These are phyloP conservation scores for Tarenaya hassleriana DNA, from an alignment of 345 rosid species.

Conservation along the genomic window DNA sequence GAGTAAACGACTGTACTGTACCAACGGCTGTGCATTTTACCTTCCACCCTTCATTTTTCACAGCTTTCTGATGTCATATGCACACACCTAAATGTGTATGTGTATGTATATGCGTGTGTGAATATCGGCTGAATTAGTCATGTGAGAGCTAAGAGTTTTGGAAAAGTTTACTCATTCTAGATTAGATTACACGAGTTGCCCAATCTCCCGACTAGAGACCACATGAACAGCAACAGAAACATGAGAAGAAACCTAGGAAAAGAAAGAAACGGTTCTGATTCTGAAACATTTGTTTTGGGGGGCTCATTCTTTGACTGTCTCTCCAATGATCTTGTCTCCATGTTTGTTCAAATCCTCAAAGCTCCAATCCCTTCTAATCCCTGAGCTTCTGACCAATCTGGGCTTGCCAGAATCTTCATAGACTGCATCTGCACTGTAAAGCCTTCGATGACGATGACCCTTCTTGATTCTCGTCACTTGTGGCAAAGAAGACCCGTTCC, in stretches of 20 bases:
- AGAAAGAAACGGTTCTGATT: no score
- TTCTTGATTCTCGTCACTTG: slow-evolving; percentile 30
- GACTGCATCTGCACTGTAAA: slow-evolving; percentile 28
- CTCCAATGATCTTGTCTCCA: slow-evolving; percentile 23
- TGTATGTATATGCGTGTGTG: no score
- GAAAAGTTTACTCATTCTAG: no score
- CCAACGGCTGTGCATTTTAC: slow-evolving; percentile 8
- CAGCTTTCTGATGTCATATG: no score
- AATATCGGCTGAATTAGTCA: no score
- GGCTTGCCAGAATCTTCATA: slow-evolving; percentile 35
- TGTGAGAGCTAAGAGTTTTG: no score
- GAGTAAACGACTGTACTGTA: no score
- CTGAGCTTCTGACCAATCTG: slow-evolving; percentile 67
- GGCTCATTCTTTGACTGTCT: slow-evolving; percentile 27
- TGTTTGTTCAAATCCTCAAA: slow-evolving; percentile 61
- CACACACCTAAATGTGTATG: no score
- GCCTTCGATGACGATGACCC: slow-evolving; percentile 40
- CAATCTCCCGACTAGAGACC: no score
- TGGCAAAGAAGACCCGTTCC: slow-evolving; percentile 20
- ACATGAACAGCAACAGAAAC: no score
- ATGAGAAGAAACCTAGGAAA: slow-evolving; percentile 15
- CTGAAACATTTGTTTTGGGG: neutral
- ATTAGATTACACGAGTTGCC: no score
- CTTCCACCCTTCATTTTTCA: slow-evolving; percentile 13
- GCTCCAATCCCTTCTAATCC: slow-evolving; percentile 95